A percentile compares a stretch with the other conserved stretches of the same genome.
phyloP scores from a whole-genome alignment of 164 flowering plant genomes.

The Akebia trifoliata region DNA sequence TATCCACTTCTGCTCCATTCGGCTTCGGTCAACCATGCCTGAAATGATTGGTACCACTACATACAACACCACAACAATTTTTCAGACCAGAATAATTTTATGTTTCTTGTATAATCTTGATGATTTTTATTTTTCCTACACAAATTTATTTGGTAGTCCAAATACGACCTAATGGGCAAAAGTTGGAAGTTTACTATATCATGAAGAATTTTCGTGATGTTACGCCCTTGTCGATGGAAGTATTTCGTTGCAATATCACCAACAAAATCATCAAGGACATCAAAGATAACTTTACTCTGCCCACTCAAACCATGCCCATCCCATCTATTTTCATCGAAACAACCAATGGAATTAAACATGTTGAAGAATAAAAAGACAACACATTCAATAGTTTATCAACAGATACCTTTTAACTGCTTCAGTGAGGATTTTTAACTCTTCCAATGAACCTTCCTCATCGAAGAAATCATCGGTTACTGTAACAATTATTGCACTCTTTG shows the following conservation, averaged over 20 bases:
- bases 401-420: constrained; percentile 26
- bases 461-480: constrained; percentile 33
- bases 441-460: constrained; percentile 26
- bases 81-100: too few relatives aligned
- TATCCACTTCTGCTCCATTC: constrained; percentile 26
- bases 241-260: constrained; percentile 14
- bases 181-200: constrained; percentile 15
- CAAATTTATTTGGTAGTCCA: too few relatives aligned
- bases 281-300: constrained; percentile 29
- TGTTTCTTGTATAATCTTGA: too few relatives aligned
- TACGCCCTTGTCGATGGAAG: constrained; percentile 14
- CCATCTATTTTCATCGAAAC: constrained; percentile 33
- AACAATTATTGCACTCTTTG: constrained; percentile 24
- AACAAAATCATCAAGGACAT: constrained; percentile 33
- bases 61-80: too few relatives aligned
- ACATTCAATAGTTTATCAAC: too few relatives aligned
- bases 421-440: constrained; percentile 20
- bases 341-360: too few relatives aligned
- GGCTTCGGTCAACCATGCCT: constrained; percentile 37
- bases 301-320: constrained; percentile 25
- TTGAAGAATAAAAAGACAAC: too few relatives aligned
- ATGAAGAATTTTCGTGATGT: constrained; percentile 16
- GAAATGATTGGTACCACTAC: constrained; percentile 37
- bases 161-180: too few relatives aligned
- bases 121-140: too few relatives aligned